These are phyloP conservation scores for Filobasidium floriforme DNA, from an alignment of 768 basidiomycete genomes.

Conservation along the genomic window DNA sequence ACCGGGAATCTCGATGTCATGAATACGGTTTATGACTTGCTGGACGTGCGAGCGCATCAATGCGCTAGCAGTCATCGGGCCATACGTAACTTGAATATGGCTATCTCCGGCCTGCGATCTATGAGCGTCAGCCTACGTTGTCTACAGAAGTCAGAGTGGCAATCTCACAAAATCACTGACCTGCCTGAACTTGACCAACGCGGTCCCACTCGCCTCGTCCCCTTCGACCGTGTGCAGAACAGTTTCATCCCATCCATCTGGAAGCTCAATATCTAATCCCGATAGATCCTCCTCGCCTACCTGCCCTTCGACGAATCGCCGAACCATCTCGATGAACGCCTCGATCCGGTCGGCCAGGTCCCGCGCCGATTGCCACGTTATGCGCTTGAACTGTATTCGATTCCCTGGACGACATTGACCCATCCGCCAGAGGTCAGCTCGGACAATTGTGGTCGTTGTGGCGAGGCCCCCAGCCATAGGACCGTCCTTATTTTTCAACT, in stretches of 20 bases:
- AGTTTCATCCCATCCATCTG: slow-evolving; percentile 41
- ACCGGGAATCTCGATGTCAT: slow-evolving; percentile 46
- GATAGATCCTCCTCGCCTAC: not conserved
- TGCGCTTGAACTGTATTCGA: slow-evolving; percentile 53
- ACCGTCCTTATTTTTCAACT: slow-evolving; percentile 24
- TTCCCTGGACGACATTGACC: slow-evolving; percentile 59
- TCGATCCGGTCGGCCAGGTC: slow-evolving; percentile 31
- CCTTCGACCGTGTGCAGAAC: slow-evolving; percentile 45
- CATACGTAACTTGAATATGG: slow-evolving; percentile 60
- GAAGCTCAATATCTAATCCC: slow-evolving; percentile 25
- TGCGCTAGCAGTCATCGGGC: slow-evolving; percentile 54
- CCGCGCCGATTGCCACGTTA: slow-evolving; percentile 50
- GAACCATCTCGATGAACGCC: slow-evolving; percentile 42
- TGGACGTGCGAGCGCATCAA: slow-evolving; percentile 56
- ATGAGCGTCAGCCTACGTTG: not conserved
- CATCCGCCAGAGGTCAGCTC: slow-evolving; percentile 55
- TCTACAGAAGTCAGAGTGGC: no score
- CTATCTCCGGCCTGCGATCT: slow-evolving; percentile 56
- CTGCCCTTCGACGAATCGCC: slow-evolving; percentile 6
- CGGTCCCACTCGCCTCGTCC: slow-evolving; percentile 28
- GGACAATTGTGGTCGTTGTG: slow-evolving; percentile 29
- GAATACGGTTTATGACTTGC: slow-evolving; percentile 42
- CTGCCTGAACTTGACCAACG: slow-evolving; percentile 53
- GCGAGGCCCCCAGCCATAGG: slow-evolving; percentile 31
- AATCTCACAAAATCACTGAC: slow-evolving; percentile 38